Conservation (phyloP, 2,329 filamentous ascomycete genomes). For the Chaetomiaceae sp. region DNA sequence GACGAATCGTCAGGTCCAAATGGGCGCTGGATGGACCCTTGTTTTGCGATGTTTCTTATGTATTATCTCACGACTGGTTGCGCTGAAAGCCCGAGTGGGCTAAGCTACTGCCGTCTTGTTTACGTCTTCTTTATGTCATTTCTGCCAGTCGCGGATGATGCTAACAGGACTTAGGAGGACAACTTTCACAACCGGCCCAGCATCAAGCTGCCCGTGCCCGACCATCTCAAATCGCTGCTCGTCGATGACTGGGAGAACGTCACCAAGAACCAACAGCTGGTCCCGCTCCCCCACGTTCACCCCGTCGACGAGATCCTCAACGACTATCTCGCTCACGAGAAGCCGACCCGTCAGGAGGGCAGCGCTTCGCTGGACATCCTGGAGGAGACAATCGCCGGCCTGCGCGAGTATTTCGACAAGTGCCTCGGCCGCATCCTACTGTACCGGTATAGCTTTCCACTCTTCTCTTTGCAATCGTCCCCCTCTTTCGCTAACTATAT, state of each 20-base stretch:
- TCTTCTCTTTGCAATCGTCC: neutral
- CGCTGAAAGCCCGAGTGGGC: neutral
- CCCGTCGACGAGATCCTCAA: constrained; percentile 75
- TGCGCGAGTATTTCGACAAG: constrained; percentile 93
- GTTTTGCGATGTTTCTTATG: neutral
- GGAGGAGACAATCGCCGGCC: constrained; percentile 79
- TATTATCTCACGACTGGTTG: neutral
- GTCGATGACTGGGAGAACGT: constrained; percentile 99
- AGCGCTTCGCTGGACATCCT: constrained; percentile 78
- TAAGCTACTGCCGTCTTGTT: neutral
- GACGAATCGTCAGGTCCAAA: neutral
- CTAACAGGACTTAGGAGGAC: constrained; percentile 65
- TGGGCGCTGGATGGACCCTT: neutral
- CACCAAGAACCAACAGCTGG: constrained; percentile 88
- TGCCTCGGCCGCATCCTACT: constrained; percentile 81
- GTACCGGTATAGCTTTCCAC: constrained; percentile 55
- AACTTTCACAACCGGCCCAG: constrained; percentile 77
- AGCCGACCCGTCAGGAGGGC: constrained; percentile 58
- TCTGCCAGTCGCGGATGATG: neutral
- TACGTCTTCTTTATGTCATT: neutral
- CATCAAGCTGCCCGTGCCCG: constrained; percentile 80
- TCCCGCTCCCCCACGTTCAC: constrained; percentile 72
- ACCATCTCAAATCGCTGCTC: constrained; percentile 83
- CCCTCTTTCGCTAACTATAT: neutral
- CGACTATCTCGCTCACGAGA: constrained; percentile 71